A percentile compares a stretch with the other conserved stretches of the same genome.
phyloP scores from a whole-genome alignment of 2,329 filamentous ascomycete genomes.

The Ophiocordyceps camponoti-leonardi region DNA sequence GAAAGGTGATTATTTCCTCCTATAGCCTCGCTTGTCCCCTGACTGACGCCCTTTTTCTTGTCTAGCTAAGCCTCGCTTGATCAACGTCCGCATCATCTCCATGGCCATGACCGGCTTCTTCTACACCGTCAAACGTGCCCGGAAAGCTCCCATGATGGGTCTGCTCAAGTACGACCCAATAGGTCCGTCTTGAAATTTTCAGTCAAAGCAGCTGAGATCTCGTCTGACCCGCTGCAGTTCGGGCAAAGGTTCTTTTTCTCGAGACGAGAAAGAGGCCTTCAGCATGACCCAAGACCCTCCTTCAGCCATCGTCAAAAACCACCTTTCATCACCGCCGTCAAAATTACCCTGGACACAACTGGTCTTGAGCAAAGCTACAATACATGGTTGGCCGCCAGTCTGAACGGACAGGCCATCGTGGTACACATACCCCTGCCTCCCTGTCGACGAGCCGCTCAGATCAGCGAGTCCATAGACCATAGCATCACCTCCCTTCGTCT shows the following conservation, averaged over 20 bases:
- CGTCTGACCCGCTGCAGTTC: conserved; percentile 39
- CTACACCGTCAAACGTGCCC: conserved; percentile 74
- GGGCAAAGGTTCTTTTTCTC: conserved; percentile 88
- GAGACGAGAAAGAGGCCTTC: conserved; percentile 69
- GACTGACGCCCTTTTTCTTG: background rate
- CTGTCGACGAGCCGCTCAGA: background rate
- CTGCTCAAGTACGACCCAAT: conserved; percentile 99
- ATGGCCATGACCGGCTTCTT: conserved; percentile 99
- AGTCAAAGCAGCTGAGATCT: background rate
- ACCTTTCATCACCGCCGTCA: too few relatives aligned
- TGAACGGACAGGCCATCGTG: background rate
- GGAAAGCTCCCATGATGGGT: conserved; percentile 68
- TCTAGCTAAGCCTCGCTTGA: conserved; percentile 74
- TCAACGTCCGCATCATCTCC: conserved; percentile 84
- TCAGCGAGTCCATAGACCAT: background rate
- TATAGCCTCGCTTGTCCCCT: too few relatives aligned
- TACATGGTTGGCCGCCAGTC: background rate
- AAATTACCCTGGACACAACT: conserved; percentile 16
- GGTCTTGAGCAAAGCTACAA: background rate
- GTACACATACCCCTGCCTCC: background rate
- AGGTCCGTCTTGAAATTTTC: conserved; percentile 29
- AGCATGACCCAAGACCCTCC: background rate
- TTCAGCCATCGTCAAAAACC: too few relatives aligned
- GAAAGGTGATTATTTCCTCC: conserved; percentile 7
- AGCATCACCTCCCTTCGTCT: background rate